A percentile compares a stretch with the other conserved stretches of the same genome.
Conservation (phyloP, 345 rosid species). For the Geranium rotundifolium region DNA sequence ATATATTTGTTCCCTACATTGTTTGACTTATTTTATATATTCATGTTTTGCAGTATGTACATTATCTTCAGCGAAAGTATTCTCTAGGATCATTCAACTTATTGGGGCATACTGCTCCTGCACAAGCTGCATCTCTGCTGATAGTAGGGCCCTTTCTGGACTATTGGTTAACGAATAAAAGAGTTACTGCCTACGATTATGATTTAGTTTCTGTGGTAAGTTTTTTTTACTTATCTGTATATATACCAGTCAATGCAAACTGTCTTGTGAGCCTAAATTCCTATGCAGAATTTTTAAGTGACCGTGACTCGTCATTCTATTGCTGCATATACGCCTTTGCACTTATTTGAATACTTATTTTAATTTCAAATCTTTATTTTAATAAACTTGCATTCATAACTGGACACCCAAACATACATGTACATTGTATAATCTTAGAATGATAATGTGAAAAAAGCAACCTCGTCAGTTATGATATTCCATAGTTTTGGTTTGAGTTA, state of each 20-base stretch:
- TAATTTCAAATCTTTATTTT: not conserved
- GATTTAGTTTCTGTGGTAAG: slow-evolving; percentile 53
- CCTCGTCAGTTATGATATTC: not conserved
- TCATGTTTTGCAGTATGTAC: slow-evolving; percentile 61
- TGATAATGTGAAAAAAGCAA: not conserved
- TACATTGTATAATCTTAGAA: no score
- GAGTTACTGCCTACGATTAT: slow-evolving; percentile 61
- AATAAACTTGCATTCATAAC: not conserved
- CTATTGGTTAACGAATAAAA: slow-evolving; percentile 70
- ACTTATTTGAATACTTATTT: not conserved
- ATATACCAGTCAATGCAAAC: not conserved
- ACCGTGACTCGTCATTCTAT: not conserved
- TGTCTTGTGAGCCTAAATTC: no score
- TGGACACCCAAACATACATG: not conserved
- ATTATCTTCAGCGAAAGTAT: slow-evolving; percentile 81
- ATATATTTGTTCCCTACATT: no score
- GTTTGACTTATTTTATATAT: no score
- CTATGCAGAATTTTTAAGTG: not conserved
- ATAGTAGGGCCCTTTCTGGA: slow-evolving; percentile 81
- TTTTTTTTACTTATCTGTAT: not conserved
- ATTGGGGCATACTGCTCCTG: slow-evolving; percentile 94
- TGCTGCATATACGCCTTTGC: not conserved
- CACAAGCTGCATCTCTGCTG: slow-evolving; percentile 81
- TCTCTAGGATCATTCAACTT: slow-evolving; percentile 82
- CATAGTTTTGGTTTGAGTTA: not conserved